Conservation (phyloP, 2,329 filamentous ascomycete genomes). For the Botrytis sinoallii region DNA sequence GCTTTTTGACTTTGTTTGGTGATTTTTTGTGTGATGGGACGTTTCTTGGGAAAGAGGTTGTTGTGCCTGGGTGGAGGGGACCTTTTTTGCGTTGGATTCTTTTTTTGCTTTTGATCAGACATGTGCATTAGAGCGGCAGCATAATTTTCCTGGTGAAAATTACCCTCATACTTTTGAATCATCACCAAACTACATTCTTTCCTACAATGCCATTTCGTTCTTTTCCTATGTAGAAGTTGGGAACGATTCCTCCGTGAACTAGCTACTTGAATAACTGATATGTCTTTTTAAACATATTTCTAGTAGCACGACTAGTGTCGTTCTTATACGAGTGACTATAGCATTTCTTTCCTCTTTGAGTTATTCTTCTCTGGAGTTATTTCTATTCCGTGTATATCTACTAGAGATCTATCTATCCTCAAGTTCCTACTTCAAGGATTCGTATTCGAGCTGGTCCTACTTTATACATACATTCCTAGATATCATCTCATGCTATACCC, state of each 20-base stretch:
- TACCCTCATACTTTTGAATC: not conserved
- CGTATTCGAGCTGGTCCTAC: not conserved
- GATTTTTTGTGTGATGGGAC: not conserved
- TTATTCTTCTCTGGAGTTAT: not conserved
- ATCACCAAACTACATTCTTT: not conserved
- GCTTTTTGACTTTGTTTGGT: not conserved
- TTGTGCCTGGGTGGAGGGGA: not conserved
- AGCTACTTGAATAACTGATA: not conserved
- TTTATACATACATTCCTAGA: not conserved
- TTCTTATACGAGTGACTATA: too few relatives aligned
- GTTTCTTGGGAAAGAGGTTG: not conserved
- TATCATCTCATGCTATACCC: not conserved
- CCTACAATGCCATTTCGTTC: not conserved
- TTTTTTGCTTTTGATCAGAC: not conserved
- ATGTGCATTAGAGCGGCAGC: not conserved
- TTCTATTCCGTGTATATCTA: not conserved
- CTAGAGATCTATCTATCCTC: not conserved
- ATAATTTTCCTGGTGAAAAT: not conserved
- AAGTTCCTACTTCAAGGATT: not conserved
- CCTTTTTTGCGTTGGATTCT: not conserved
- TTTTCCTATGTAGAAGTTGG: not conserved
- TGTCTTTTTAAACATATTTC: not conserved
- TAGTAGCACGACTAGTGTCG: not conserved
- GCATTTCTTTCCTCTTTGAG: too few relatives aligned
- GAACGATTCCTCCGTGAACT: not conserved